phyloP scores from a whole-genome alignment of 257 asterid genomes.

The Salvia splendens region DNA sequence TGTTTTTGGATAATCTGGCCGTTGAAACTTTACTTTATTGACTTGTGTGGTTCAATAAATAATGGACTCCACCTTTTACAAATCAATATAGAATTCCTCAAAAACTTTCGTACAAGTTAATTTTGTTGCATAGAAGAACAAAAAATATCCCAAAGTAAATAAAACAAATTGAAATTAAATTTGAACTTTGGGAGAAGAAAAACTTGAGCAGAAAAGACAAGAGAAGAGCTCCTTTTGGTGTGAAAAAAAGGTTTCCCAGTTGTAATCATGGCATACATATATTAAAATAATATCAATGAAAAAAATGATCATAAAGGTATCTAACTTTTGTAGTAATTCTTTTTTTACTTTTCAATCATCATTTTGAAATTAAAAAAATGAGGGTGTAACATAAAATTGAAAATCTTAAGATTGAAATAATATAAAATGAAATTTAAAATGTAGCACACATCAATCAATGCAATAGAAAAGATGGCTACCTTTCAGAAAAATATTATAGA shows the following conservation, averaged over 20 bases:
- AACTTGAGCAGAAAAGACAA: conserved; percentile 28
- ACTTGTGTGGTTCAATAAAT: too few species aligned
- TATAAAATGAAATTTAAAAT: not conserved
- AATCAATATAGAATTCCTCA: too few species aligned
- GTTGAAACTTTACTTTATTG: too few species aligned
- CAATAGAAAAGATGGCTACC: conserved; percentile 47
- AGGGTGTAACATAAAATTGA: conserved; percentile 24
- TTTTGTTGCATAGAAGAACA: too few species aligned
- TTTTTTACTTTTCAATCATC: conserved; percentile 29
- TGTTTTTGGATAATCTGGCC: too few species aligned
- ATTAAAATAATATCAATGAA: conserved; percentile 13
- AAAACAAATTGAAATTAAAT: too few species aligned
- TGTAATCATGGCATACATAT: conserved; percentile 25
- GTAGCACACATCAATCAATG: conserved; percentile 46
- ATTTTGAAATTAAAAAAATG: conserved; percentile 41
- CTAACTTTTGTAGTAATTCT: conserved; percentile 1
- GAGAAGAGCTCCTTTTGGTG: conserved; percentile 28
- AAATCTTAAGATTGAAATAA: not conserved
- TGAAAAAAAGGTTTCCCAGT: conserved; percentile 21
- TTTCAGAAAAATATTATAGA: conserved; percentile 40
- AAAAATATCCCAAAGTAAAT: too few species aligned
- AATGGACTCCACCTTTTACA: too few species aligned
- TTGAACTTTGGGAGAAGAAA: not conserved
- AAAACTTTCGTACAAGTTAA: too few species aligned
- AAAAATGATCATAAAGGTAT: conserved; percentile 26